Evolutionary conservation across 2,329 filamentous ascomycete genomes (phyloP).

Genomic region (Leptodontidium sp.): DNA sequence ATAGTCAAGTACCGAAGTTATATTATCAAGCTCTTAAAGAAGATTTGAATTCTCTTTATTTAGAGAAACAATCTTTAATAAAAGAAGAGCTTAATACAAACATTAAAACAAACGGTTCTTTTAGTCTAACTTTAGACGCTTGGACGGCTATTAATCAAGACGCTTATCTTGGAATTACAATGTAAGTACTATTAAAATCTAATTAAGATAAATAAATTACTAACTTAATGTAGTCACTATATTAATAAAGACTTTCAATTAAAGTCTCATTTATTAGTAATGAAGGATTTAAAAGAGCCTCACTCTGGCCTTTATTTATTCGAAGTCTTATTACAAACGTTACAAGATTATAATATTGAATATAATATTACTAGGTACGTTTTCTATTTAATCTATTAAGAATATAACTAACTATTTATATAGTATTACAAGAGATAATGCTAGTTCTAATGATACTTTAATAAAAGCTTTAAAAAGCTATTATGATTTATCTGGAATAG

Average conservation of each 20-base stretch:
- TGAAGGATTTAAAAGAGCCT: neutral
- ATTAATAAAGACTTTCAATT: constrained; percentile 1
- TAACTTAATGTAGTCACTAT: neutral
- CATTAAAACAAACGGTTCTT: neutral
- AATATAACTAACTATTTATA: constrained; percentile 1
- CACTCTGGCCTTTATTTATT: neutral
- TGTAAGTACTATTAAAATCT: neutral
- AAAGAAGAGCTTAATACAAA: neutral
- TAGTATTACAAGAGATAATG: neutral
- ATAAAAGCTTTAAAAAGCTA: constrained; percentile 1
- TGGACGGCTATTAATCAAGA: too few relatives aligned
- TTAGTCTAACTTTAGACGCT: too few relatives aligned
- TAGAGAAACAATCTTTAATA: constrained; percentile 1
- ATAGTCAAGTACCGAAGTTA: neutral
- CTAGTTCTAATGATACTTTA: neutral
- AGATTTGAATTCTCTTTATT: neutral
- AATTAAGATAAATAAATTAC: neutral
- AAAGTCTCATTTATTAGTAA: neutral
- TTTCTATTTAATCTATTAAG: neutral
- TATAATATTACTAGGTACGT: neutral
- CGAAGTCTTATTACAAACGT: neutral
- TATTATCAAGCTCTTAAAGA: neutral
- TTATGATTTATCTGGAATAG: neutral
- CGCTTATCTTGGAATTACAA: too few relatives aligned
- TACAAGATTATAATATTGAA: neutral